Percentiles rank a stretch among this genome's conserved stretches.
phyloP scores from a whole-genome alignment of 1,284 basidiomycete genomes.

The Trichosporon asahii region DNA sequence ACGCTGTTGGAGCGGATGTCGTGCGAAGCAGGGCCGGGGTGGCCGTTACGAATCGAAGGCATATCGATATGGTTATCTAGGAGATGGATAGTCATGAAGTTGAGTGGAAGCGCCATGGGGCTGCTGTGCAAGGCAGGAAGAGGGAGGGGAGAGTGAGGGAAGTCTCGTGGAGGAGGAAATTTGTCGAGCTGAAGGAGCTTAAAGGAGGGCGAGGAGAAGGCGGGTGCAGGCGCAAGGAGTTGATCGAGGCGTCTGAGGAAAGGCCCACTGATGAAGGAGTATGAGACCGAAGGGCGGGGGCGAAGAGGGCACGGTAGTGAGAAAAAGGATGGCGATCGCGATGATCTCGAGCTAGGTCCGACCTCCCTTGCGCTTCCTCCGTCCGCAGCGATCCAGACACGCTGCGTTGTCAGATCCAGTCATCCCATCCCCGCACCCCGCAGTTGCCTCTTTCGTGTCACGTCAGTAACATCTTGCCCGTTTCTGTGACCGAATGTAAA shows the following conservation, averaged over 20 bases:
- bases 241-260: background rate
- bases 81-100: background rate
- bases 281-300: background rate
- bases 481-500: background rate
- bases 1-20: background rate
- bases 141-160: background rate
- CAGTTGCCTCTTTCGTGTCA: background rate
- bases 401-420: background rate
- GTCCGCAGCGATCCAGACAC: background rate
- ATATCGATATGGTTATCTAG: conserved; percentile 1
- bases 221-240: background rate
- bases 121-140: background rate
- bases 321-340: background rate
- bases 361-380: background rate
- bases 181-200: background rate
- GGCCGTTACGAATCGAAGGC: background rate
- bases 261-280: background rate
- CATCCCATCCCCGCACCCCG: background rate
- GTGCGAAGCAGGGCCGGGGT: background rate
- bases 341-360: background rate
- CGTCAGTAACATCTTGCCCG: background rate
- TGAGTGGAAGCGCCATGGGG: background rate
- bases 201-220: background rate
- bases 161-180: background rate
- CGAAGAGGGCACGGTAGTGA: background rate